A percentile compares a stretch with the other conserved stretches of the same genome.
phyloP scores from a whole-genome alignment of 176 grass and related monocot species.

The Zoysia pacifica region DNA sequence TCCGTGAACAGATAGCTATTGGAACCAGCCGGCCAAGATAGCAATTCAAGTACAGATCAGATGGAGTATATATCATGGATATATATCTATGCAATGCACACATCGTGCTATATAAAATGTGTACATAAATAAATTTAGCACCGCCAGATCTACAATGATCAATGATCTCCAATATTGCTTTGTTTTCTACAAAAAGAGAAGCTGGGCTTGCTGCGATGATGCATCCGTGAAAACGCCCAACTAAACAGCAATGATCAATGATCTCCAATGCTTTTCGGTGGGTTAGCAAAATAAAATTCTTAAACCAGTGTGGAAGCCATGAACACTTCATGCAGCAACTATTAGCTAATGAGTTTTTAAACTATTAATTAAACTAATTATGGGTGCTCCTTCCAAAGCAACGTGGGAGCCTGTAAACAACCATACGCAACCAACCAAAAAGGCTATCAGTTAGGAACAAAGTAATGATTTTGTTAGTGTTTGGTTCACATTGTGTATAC shows the following conservation, averaged over 20 bases:
- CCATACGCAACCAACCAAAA: neutral
- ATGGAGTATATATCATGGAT: too few relatives aligned
- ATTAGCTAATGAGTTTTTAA: neutral
- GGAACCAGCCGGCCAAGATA: too few relatives aligned
- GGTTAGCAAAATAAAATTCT: too few relatives aligned
- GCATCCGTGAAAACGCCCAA: too few relatives aligned
- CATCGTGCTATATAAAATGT: neutral
- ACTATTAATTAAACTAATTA: too few relatives aligned
- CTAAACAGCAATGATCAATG: neutral
- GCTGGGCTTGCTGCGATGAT: neutral
- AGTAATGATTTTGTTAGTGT: neutral
- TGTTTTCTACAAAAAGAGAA: neutral
- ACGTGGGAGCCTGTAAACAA: conserved; percentile 33
- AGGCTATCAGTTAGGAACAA: neutral
- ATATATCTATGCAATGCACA: neutral
- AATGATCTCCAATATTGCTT: too few relatives aligned
- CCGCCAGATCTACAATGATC: too few relatives aligned
- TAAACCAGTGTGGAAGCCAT: too few relatives aligned
- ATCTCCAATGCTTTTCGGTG: too few relatives aligned
- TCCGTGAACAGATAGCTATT: too few relatives aligned
- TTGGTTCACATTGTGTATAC: neutral
- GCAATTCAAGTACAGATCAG: too few relatives aligned
- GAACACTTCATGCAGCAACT: neutral
- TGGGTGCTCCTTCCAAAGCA: neutral
- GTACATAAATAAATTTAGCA: neutral